Base-by-base conservation (phyloP, 179 eudicot species). In the Nepenthes alata region DNA sequence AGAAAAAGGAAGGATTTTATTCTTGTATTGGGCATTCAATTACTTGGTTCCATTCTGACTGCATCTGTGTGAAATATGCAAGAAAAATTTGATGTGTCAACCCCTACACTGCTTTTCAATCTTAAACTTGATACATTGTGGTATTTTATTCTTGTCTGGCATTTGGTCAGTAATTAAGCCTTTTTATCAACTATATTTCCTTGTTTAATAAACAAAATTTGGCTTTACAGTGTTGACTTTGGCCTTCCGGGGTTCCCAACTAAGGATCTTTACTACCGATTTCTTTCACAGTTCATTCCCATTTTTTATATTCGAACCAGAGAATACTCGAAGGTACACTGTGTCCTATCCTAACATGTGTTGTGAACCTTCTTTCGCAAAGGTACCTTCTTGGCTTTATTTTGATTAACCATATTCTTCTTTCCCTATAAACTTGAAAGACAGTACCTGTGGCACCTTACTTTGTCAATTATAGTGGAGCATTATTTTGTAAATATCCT, bases 101-200 rank as follows among this genome's bases (percentile, higher is more conserved):
- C 88, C 69, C 97, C 97, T 36, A 70, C 86, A 48, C 85, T 94
- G 60, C 89, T 94, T 55, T 94, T 94, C 64, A 94, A 94, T 81
- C 84, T 94, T 60, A 97, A 94, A 70, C 95, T 94, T 59, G 99
- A 94, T 58, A 94, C 99, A 63, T 69, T 93, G 66, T 93, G 98
- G 98, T 93, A 81, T 38, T 52, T 64, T 54, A 35, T 62, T 71
- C 39, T 41, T 63, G 25, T 41, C 25, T 59, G 11, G 14, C 14
- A 5, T 57, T 54, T 41, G 70, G n/a, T 50, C 35, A 34, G 53
- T 37, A 51, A n/a, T 15, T 50, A 16, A 50, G 38, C 52, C 59
- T 51, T 64, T 55, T 41, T 47, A 58, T 58, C 37, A 45, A 55
- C 38, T 57, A n/a, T 37, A 39, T 66, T 65, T 60, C 57, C 61